Conservation (phyloP, 768 basidiomycete genomes). For the Tremella fuciformis region DNA sequence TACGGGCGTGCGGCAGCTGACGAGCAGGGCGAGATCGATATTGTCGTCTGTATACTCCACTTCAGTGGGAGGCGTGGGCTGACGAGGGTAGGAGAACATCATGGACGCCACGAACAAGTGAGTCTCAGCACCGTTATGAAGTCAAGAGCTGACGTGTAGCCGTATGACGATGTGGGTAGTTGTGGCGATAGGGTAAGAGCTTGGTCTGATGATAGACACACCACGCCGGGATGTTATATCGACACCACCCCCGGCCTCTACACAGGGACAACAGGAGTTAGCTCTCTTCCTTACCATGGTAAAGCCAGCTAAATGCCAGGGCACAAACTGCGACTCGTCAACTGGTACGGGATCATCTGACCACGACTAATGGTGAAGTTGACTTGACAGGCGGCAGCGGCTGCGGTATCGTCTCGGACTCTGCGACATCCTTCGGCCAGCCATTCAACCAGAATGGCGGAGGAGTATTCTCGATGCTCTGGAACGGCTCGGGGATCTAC, state of each 20-base stretch:
- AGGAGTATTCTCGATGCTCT: conserved; percentile 84
- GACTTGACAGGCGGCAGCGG: conserved; percentile 56
- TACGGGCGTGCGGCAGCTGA: conserved; percentile 3
- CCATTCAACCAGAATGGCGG: conserved; percentile 75
- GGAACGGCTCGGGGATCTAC: conserved; percentile 65
- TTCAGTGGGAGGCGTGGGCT: not conserved
- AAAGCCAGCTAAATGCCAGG: conserved; percentile 8
- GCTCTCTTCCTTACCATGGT: conserved; percentile 10
- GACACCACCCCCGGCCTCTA: conserved; percentile 34
- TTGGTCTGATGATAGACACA: conserved; percentile 35
- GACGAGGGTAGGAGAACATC: conserved; percentile 43
- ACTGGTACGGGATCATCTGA: conserved; percentile 11
- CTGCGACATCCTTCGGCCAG: conserved; percentile 76
- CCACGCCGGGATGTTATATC: conserved; percentile 38
- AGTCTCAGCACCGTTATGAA: conserved; percentile 8
- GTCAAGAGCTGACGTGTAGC: conserved; percentile 20
- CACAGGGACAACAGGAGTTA: conserved; percentile 36
- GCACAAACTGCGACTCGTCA: conserved; percentile 15
- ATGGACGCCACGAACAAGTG: conserved; percentile 43
- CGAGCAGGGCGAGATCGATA: conserved; percentile 49
- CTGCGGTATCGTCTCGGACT: conserved; percentile 75
- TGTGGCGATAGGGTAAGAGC: too few relatives aligned
- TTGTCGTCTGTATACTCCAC: conserved; percentile 31
- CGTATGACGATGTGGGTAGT: conserved; percentile 48
- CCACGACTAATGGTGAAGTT: not conserved